These are phyloP conservation scores for Rhodotorula graminis DNA, from an alignment of 768 basidiomycete species.

Conservation along the genomic window DNA sequence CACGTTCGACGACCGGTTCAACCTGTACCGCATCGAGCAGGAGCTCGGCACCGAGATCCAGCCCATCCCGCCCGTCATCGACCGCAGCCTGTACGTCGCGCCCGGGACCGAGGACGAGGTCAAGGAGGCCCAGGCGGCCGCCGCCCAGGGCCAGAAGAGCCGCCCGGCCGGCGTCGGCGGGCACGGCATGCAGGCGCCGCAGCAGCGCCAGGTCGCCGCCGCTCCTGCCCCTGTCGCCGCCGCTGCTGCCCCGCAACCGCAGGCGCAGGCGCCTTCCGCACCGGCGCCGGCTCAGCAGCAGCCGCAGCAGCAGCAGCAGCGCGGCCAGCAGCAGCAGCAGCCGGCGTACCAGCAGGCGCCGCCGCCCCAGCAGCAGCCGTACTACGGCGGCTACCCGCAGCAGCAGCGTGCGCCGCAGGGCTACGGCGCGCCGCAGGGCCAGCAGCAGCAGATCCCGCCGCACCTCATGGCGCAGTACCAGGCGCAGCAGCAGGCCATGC, in stretches of 20 bases:
- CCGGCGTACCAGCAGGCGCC: not conserved
- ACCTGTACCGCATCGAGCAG: slow-evolving; percentile 95
- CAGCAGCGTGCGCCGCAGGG: slow-evolving; percentile 27
- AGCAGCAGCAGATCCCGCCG: slow-evolving; percentile 30
- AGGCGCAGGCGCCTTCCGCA: not conserved
- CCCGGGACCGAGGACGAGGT: slow-evolving; percentile 51
- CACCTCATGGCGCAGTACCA: slow-evolving; percentile 25
- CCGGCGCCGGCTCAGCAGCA: slow-evolving; percentile 5
- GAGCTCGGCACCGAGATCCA: slow-evolving; percentile 97
- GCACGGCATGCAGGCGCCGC: slow-evolving; percentile 32
- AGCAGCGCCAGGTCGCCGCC: slow-evolving; percentile 12
- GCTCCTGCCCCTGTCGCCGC: slow-evolving; percentile 7
- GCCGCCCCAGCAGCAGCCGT: slow-evolving; percentile 20
- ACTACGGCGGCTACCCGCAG: slow-evolving; percentile 12
- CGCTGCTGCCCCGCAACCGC: slow-evolving; percentile 1
- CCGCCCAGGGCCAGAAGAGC: not conserved
- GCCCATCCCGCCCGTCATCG: slow-evolving; percentile 86
- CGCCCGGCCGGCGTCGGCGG: slow-evolving; percentile 28
- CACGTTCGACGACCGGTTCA: slow-evolving; percentile 96
- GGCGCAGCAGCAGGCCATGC: slow-evolving; percentile 37
- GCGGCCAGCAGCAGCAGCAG: slow-evolving; percentile 21
- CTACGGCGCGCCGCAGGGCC: not conserved
- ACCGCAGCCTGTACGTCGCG: slow-evolving; percentile 86
- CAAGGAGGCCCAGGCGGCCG: slow-evolving; percentile 5
- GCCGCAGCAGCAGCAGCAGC: slow-evolving; percentile 2